Base-by-base conservation (phyloP, 768 basidiomycete genomes). In the Phlebiopsis gigantea region DNA sequence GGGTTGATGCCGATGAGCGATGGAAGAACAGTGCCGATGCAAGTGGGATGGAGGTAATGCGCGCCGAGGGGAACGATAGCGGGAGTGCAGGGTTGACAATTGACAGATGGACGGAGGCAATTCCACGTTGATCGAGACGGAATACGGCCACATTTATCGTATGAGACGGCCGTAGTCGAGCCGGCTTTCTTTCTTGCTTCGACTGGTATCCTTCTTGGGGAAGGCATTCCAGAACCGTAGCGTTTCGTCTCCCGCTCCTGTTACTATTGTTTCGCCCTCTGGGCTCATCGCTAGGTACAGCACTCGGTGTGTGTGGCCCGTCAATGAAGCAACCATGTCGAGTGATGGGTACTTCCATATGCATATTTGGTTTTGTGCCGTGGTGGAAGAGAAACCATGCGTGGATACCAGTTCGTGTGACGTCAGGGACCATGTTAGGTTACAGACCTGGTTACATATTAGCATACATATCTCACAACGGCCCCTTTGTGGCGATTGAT, bases 341-440 rank as follows among this genome's bases (percentile, higher is more conserved):
- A 98, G 79, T 6, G 85, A 84, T 0, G 96, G 96, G 70, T 97
- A 98, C 67, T 87, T 88, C 93, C 93, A 93, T 57, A 93, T 90
- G 63, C 90, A 93, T 48, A 96, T 94, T 68, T 98, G 96, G 71
- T 98, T 97, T 69, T 97, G 94, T 1, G 93, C 88, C 0, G 92
- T 85, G 2, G 92, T 93, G 5, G 87, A 90, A 12, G 93, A 95
- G 74, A 93, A 99, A 1, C 96, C 96, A 63, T 99, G 96, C 0
- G 96, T 99, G 10, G 95, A 97, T 26, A 99, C 96, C 25, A 99
- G 82, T 71, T 99, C 96, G 62, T 97, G 94, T 1, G 96, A 96
- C 6, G 91, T 98, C 30, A 87, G 74, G 0, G 93, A 94, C 94
- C 94, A 98, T 58, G 93, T 90, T 55, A 98, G 83, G 73, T 98